phyloP scores from a whole-genome alignment of 1,139 yeast species.

The Nakaseomyces bracarensis region DNA sequence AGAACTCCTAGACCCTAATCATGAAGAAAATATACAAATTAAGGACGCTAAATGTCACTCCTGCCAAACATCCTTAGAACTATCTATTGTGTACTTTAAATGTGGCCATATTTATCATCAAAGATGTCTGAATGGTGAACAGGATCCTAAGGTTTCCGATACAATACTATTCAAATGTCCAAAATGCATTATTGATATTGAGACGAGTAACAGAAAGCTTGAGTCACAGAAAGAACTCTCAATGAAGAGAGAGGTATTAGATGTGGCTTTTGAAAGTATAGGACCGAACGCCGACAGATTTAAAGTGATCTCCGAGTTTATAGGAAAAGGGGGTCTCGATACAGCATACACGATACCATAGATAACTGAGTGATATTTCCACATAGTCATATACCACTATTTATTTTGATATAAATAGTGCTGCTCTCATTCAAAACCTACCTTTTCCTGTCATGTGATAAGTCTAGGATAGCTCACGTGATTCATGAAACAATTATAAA shows the following conservation, averaged over 20 bases:
- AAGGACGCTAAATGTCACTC: conserved; percentile 65
- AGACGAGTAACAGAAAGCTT: conserved; percentile 52
- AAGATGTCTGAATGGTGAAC: conserved; percentile 55
- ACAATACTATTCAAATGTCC: conserved; percentile 47
- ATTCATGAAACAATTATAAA: neutral
- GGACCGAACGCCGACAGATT: conserved; percentile 48
- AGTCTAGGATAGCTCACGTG: neutral
- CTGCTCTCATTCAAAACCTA: too few relatives aligned
- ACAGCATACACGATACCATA: neutral
- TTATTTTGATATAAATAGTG: too few relatives aligned
- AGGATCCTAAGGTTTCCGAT: conserved; percentile 13
- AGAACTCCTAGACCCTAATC: conserved; percentile 36
- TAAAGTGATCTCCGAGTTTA: conserved; percentile 67
- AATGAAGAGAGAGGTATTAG: conserved; percentile 56
- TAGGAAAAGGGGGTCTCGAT: conserved; percentile 71
- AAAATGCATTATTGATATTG: conserved; percentile 58
- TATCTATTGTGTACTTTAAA: conserved; percentile 76
- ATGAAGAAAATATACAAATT: conserved; percentile 48
- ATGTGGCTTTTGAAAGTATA: conserved; percentile 48
- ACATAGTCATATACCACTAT: too few relatives aligned
- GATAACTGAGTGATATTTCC: too few relatives aligned
- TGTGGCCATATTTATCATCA: conserved; percentile 87
- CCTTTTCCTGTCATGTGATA: neutral
- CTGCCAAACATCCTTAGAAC: conserved; percentile 62
- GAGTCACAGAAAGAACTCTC: conserved; percentile 54